Evolutionary conservation across 106 monocot species (phyloP).

Genomic region (Acorus calamus): DNA sequence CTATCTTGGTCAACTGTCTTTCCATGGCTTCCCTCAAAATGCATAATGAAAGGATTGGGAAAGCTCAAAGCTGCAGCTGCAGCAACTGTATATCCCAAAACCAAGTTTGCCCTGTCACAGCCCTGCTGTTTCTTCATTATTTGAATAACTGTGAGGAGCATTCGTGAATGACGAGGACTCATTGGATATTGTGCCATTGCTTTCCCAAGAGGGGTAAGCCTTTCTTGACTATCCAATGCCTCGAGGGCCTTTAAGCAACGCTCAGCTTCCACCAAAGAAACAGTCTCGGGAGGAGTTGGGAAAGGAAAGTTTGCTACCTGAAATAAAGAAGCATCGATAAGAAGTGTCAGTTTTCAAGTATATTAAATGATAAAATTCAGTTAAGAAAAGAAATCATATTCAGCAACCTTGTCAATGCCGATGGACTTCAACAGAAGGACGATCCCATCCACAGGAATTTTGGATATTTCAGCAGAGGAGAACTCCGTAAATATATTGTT

Average conservation of each 20-base stretch:
- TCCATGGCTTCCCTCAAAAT: constrained; percentile 19
- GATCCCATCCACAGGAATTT: constrained; percentile 85
- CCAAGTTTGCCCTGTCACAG: constrained; percentile 53
- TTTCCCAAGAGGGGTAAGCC: constrained; percentile 54
- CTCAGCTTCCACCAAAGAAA: constrained; percentile 72
- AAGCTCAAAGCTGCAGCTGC: constrained; percentile 84
- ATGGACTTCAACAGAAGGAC: constrained; percentile 82
- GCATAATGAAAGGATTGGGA: constrained; percentile 57
- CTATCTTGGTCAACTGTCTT: constrained; percentile 7
- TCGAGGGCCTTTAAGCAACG: constrained; percentile 59
- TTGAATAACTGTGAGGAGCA: constrained; percentile 68
- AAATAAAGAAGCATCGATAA: not conserved
- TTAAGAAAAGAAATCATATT: too few relatives aligned
- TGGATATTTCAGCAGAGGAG: constrained; percentile 66
- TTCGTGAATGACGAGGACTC: constrained; percentile 86
- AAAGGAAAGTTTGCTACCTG: constrained; percentile 97
- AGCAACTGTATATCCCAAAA: constrained; percentile 65
- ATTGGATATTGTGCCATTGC: constrained; percentile 91
- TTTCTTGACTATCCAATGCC: constrained; percentile 54
- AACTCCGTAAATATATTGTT: constrained; percentile 76
- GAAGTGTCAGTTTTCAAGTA: too few relatives aligned
- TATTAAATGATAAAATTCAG: too few relatives aligned
- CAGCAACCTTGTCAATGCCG: constrained; percentile 75
- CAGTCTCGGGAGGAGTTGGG: constrained; percentile 67
- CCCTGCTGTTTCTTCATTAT: constrained; percentile 40